Percentiles rank a stretch among this genome's conserved stretches.
Evolutionary conservation across 140 eudicot genomes (phyloP).

Genomic region (Anethum foeniculum): DNA sequence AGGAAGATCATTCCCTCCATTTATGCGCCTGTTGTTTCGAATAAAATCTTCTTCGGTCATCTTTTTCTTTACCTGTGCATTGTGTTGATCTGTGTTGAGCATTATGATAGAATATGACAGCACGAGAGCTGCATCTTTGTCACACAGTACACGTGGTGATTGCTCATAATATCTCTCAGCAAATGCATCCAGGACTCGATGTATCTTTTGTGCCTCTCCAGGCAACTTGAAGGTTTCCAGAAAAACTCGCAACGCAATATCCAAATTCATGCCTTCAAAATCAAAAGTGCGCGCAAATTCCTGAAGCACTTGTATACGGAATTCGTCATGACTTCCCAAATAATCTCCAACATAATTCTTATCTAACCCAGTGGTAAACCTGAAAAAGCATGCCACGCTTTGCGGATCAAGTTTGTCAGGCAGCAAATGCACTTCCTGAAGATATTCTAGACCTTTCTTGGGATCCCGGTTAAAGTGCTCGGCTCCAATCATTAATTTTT

Average conservation of each 20-base stretch:
- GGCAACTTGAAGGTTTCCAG: constrained; percentile 13
- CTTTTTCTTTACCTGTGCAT: constrained; percentile 86
- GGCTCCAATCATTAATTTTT: constrained; percentile 92
- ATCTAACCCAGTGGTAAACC: constrained; percentile 92
- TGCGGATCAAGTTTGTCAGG: constrained; percentile 96
- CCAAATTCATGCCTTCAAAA: constrained; percentile 38
- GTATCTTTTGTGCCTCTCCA: constrained; percentile 12
- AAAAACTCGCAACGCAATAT: constrained; percentile 12
- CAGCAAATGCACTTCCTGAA: constrained; percentile 83
- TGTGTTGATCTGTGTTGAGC: constrained; percentile 95
- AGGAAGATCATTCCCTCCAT: constrained; percentile 93
- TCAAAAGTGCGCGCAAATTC: constrained; percentile 95
- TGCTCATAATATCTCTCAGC: constrained; percentile 13
- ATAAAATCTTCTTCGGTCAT: constrained; percentile 98
- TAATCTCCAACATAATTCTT: constrained; percentile 91
- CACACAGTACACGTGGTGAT: constrained; percentile 1
- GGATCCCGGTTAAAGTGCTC: constrained; percentile 95
- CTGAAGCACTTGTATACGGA: constrained; percentile 92
- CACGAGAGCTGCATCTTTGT: constrained; percentile 11
- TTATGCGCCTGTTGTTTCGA: constrained; percentile 77
- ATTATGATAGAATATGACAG: constrained; percentile 62
- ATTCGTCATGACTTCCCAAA: constrained; percentile 92
- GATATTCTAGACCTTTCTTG: constrained; percentile 87
- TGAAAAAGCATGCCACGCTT: constrained; percentile 89
- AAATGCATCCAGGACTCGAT: constrained; percentile 12